These are phyloP conservation scores for Taphrina flavorubra DNA, from an alignment of 1,139 yeast species.

Conservation along the genomic window DNA sequence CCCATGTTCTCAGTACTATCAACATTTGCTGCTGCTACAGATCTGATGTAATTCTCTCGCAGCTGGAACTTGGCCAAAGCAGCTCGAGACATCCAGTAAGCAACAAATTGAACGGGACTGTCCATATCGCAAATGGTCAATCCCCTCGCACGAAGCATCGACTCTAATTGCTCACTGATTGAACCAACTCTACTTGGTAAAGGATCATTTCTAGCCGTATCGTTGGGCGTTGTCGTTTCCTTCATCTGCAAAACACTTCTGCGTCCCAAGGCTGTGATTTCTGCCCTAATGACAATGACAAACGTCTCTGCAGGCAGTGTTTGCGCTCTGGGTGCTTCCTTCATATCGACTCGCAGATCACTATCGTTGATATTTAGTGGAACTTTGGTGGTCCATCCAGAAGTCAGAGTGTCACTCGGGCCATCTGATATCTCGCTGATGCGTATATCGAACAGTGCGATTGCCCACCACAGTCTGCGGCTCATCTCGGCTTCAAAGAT, in stretches of 20 bases:
- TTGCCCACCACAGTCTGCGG: slow-evolving; percentile 3
- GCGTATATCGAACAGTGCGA: slow-evolving; percentile 3
- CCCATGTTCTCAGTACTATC: background rate
- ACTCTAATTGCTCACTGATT: background rate
- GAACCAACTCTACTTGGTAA: background rate
- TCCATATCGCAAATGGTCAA: background rate
- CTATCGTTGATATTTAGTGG: background rate
- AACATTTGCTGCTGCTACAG: background rate
- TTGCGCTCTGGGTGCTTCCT: background rate
- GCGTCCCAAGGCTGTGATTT: background rate
- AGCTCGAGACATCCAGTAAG: slow-evolving; percentile 5
- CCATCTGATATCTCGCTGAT: slow-evolving; percentile 6
- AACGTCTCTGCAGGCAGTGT: background rate
- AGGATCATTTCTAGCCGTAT: background rate
- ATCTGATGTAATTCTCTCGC: background rate
- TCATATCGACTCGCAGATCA: slow-evolving; percentile 4
- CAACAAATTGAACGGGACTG: background rate
- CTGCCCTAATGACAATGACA: background rate
- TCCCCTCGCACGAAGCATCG: background rate
- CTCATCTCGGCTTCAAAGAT: slow-evolving; percentile 7
- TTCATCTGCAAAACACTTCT: background rate
- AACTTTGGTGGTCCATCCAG: background rate
- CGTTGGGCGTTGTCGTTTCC: background rate
- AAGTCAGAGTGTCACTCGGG: background rate
- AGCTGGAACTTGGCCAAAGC: background rate